Evolutionary conservation across 2,329 filamentous ascomycete species (phyloP).

Genomic region (Acarospora socialis): DNA sequence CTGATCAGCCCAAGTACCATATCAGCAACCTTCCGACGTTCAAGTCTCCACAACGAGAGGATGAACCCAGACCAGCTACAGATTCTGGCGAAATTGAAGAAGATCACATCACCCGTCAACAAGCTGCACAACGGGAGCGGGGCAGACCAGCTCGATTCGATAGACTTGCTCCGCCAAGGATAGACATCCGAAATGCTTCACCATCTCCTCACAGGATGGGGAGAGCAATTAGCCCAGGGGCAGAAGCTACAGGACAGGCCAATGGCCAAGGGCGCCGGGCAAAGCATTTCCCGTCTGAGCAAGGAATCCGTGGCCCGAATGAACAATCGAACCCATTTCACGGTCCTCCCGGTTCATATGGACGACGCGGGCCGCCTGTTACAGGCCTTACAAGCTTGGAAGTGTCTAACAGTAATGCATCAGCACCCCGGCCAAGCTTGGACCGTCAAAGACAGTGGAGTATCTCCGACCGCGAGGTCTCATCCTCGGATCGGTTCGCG

Average conservation of each 20-base stretch:
- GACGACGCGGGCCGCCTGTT: conserved; percentile 26
- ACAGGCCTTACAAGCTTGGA: conserved; percentile 31
- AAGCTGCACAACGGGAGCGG: conserved; percentile 23
- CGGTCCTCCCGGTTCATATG: conserved; percentile 20
- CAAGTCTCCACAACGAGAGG: conserved; percentile 32
- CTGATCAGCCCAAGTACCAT: conserved; percentile 25
- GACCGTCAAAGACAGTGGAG: conserved; percentile 41
- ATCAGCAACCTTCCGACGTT: conserved; percentile 37
- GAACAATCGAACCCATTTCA: conserved; percentile 22
- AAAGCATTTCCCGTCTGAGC: conserved; percentile 5
- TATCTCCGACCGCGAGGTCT: conserved; percentile 37
- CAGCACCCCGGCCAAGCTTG: conserved; percentile 23
- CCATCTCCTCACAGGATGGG: conserved; percentile 15
- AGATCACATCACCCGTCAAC: conserved; percentile 31
- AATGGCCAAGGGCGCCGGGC: conserved; percentile 12
- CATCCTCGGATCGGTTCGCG: conserved; percentile 27
- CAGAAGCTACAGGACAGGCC: conserved; percentile 11
- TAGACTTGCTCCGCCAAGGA: conserved; percentile 34
- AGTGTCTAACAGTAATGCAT: conserved; percentile 19
- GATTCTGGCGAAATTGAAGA: conserved; percentile 9
- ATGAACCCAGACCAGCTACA: conserved; percentile 17
- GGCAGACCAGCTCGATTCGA: conserved; percentile 30
- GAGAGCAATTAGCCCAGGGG: conserved; percentile 12
- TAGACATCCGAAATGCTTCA: conserved; percentile 31
- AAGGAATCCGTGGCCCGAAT: conserved; percentile 12